Evolutionary conservation across 2,329 filamentous ascomycete species (phyloP).

Genomic region (Aspergillus floridensis): DNA sequence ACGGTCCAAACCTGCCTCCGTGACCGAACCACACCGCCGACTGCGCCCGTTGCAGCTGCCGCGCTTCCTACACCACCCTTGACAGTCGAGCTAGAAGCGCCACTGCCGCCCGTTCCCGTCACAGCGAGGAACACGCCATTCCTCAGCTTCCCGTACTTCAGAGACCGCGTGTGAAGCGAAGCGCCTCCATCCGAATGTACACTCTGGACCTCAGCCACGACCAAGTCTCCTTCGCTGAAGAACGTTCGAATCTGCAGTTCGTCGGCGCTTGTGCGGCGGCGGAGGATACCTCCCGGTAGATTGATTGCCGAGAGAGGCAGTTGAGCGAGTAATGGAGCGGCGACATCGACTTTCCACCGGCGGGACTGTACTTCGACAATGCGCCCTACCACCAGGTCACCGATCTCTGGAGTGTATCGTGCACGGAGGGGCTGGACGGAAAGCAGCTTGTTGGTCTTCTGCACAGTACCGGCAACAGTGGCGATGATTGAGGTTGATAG

Average conservation of each 20-base stretch:
- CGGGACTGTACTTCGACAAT: slow-evolving; percentile 92
- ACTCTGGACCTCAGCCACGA: slow-evolving; percentile 92
- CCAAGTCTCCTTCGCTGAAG: slow-evolving; percentile 89
- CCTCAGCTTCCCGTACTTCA: slow-evolving; percentile 92
- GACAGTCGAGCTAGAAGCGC: slow-evolving; percentile 44
- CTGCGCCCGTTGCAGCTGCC: slow-evolving; percentile 52
- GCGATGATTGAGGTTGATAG: slow-evolving; percentile 69
- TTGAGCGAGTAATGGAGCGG: slow-evolving; percentile 78
- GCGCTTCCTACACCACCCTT: slow-evolving; percentile 32
- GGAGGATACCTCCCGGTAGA: slow-evolving; percentile 85
- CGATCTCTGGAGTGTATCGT: slow-evolving; percentile 92
- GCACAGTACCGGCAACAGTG: slow-evolving; percentile 84
- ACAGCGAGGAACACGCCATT: slow-evolving; percentile 90
- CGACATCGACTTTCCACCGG: slow-evolving; percentile 93
- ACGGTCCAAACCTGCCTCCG: slow-evolving; percentile 87
- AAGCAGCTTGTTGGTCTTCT: slow-evolving; percentile 94
- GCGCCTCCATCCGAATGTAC: slow-evolving; percentile 83
- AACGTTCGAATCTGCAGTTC: slow-evolving; percentile 97
- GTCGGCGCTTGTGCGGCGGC: slow-evolving; percentile 89
- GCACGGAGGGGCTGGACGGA: slow-evolving; percentile 87
- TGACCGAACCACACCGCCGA: slow-evolving; percentile 73
- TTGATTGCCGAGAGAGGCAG: slow-evolving; percentile 90
- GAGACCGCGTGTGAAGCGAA: slow-evolving; percentile 79
- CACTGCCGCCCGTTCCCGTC: slow-evolving; percentile 70
- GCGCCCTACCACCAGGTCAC: slow-evolving; percentile 88